Percentiles rank a stretch among this genome's conserved stretches.
These are phyloP conservation scores for Cinnamomum chago DNA, from an alignment of 164 flowering plant species.

Conservation along the genomic window DNA sequence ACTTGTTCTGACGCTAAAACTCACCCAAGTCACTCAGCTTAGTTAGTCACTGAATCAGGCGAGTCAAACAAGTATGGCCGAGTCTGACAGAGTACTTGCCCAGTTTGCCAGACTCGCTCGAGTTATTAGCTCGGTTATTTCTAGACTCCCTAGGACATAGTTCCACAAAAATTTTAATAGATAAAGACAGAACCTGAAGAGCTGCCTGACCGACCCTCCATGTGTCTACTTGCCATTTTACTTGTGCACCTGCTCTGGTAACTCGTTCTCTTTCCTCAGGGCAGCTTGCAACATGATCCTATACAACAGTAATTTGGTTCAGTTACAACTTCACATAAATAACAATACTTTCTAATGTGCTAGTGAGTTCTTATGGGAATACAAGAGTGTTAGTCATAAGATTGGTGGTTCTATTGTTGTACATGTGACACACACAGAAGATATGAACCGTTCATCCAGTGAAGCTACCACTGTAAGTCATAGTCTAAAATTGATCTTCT, in stretches of 20 bases:
- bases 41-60: too few species aligned
- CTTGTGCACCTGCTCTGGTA: slow-evolving; percentile 59
- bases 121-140: neutral
- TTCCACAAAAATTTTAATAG: slow-evolving; percentile 4
- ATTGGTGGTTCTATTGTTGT: neutral
- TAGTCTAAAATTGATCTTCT: neutral
- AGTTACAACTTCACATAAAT: neutral
- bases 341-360: neutral
- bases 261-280: slow-evolving; percentile 82
- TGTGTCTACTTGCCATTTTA: slow-evolving; percentile 87
- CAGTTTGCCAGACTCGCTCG: too few species aligned
- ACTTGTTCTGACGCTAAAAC: too few species aligned
- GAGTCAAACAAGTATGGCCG: too few species aligned
- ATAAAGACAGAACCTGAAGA: slow-evolving; percentile 66
- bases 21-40: too few species aligned
- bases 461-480: neutral
- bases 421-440: neutral
- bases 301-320: neutral
- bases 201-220: slow-evolving; percentile 97
- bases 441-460: neutral
- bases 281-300: slow-evolving; percentile 96
- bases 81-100: too few species aligned
- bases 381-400: neutral
- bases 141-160: neutral
- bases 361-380: neutral